Conservation (phyloP, 202 grass and related monocot species). For the Dendrocalamus latiflorus region DNA sequence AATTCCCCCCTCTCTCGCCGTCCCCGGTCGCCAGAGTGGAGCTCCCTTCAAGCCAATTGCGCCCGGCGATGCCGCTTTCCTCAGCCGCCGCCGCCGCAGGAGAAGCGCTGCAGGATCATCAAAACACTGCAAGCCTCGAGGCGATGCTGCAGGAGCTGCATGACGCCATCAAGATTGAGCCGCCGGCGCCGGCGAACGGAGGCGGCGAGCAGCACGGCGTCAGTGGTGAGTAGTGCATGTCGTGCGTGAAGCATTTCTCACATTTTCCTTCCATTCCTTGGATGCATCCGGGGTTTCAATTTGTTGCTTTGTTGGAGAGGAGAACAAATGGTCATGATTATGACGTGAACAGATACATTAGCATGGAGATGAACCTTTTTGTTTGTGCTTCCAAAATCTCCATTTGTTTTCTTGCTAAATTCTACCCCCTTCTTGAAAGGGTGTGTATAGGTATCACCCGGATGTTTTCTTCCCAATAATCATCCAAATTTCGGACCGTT, state of each 20-base stretch:
- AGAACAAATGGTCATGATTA: constrained; percentile 45
- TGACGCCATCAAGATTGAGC: constrained; percentile 27
- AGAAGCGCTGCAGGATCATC: constrained; percentile 10
- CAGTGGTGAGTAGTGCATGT: constrained; percentile 50
- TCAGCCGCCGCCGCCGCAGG: not conserved
- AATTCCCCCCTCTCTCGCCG: constrained; percentile 30
- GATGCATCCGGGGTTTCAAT: constrained; percentile 24
- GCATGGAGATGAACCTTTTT: constrained; percentile 20
- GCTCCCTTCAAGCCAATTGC: constrained; percentile 59
- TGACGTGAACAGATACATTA: constrained; percentile 33
- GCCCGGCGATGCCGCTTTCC: not conserved
- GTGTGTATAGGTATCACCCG: too few species aligned
- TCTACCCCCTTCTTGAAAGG: constrained; percentile 32
- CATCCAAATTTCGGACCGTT: too few species aligned
- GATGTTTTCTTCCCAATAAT: too few species aligned
- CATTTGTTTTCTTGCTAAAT: constrained; percentile 30
- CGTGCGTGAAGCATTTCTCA: constrained; percentile 42
- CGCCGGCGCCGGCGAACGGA: not conserved
- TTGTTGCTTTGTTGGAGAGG: constrained; percentile 38
- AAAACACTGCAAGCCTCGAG: constrained; percentile 18
- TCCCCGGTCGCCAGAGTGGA: constrained; percentile 25
- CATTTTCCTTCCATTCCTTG: constrained; percentile 15
- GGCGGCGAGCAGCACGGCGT: constrained; percentile 3
- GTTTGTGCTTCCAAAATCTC: constrained; percentile 38
- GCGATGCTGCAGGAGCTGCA: constrained; percentile 51